phyloP scores from a whole-genome alignment of 352 stramenopile genomes.

The Phytopythium vexans region DNA sequence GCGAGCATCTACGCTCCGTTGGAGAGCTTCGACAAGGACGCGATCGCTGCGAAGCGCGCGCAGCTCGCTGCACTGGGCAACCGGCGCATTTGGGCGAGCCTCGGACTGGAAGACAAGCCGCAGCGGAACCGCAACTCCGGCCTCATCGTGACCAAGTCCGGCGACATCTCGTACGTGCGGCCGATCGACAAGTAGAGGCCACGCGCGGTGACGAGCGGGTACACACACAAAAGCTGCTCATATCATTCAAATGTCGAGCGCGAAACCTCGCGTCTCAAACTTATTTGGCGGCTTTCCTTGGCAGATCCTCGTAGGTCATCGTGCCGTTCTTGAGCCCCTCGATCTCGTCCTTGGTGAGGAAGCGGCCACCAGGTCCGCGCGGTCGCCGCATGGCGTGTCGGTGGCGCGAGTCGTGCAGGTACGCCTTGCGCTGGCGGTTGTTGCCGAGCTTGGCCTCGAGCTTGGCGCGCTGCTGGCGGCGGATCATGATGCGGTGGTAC shows the following conservation, averaged over 20 bases:
- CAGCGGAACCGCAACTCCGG: conserved; percentile 50
- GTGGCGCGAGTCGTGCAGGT: conserved; percentile 74
- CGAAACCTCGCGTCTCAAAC: conserved; percentile 33
- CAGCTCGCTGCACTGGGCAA: conserved; percentile 73
- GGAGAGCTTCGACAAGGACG: conserved; percentile 75
- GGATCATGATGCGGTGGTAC: conserved; percentile 82
- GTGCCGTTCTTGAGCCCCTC: conserved; percentile 64
- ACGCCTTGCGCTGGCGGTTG: conserved; percentile 65
- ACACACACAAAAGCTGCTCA: not conserved
- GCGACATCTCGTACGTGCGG: conserved; percentile 73
- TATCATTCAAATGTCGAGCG: conserved; percentile 10
- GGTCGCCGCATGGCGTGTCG: conserved; percentile 74
- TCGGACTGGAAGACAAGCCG: conserved; percentile 78
- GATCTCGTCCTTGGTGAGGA: conserved; percentile 79
- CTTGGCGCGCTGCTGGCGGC: conserved; percentile 72
- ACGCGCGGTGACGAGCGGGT: too few relatives aligned
- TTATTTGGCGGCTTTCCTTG: conserved; percentile 35
- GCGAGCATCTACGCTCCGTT: conserved; percentile 71
- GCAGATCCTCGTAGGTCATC: conserved; percentile 57
- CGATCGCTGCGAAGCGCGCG: conserved; percentile 75
- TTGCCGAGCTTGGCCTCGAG: conserved; percentile 70
- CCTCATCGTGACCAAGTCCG: conserved; percentile 68
- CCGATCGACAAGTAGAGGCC: conserved; percentile 43
- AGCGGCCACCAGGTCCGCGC: conserved; percentile 67
- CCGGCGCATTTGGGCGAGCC: conserved; percentile 79